Evolutionary conservation across 2,329 filamentous ascomycete genomes (phyloP), one percentile per base, ranked within the genome.

Genomic region (Coniochaeta sp.): DNA sequence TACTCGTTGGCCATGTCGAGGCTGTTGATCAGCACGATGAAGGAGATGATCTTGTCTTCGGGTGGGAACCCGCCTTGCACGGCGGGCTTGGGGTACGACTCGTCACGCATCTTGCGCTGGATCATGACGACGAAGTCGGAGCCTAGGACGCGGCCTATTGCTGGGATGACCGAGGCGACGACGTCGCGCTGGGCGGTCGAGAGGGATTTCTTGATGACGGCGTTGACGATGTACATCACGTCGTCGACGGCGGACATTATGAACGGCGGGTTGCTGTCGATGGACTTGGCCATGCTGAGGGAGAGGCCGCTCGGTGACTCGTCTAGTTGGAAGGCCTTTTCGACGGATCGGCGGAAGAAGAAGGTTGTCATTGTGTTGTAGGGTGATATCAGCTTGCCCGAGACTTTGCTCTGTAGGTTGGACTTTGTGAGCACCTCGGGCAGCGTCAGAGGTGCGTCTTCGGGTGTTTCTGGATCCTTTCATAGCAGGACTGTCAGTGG

Each of bases 151-250:
- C 91, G 85, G 19, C 89, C 85, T 6, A 98, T 80, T 0, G 87
- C 89, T 1, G 92, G 89, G 28, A 97, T 77, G 7, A 96, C 89
- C 60, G 85, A 90, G 47, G 85, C 85, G 24, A 96, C 83, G 3
- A 96, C 87, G 19, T 88, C 82, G 65, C 87, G 81, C 71, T 97
- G 93, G 1, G 90, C 91, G 0, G 96, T 98, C 0, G 90, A 89
- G 24, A 98, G 79, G 0, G 91, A 90, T 65, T 93, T 88, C 64
- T 96, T 89, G 8, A 98, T 81, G 36, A 98, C 89, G 58, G 93
- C 89, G 71, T 96, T 96, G 71, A 96, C 90, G 67, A 99, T 97
- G 75, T 98, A 99, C 93, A 99, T 98, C 69, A 98, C 92, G 76
- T 97, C 95, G 77, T 99, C 95, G 9, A 99, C 93, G 0, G 93